Conservation (phyloP, 192 early-diverging fungal species). For the Pecoramyces ruminantium region DNA sequence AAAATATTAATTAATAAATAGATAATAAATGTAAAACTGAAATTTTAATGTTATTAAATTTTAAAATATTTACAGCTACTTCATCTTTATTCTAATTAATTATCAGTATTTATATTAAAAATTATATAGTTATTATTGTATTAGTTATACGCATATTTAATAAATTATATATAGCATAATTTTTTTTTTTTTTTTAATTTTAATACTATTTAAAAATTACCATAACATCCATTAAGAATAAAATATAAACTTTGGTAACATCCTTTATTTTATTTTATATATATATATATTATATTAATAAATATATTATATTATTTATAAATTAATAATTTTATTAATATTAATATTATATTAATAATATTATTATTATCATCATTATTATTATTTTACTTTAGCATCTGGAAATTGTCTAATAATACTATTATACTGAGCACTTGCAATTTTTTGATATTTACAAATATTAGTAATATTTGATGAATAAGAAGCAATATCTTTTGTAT, state of each 20-base stretch:
- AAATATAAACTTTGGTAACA: not conserved
- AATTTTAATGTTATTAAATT: too few relatives aligned
- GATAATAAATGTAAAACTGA: too few relatives aligned
- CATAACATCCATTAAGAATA: not conserved
- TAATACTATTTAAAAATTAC: not conserved
- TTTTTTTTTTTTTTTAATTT: not conserved
- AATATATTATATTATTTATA: too few relatives aligned
- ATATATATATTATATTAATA: not conserved
- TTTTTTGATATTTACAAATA: not conserved
- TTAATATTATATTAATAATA: too few relatives aligned
- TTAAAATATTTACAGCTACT: not conserved
- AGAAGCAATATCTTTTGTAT: not conserved
- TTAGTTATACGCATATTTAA: too few relatives aligned
- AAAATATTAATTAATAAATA: too few relatives aligned
- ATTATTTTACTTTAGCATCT: not conserved
- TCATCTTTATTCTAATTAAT: not conserved
- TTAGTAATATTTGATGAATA: not conserved
- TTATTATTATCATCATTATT: too few relatives aligned
- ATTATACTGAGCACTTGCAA: not conserved
- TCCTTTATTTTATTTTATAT: not conserved
- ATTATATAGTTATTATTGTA: too few relatives aligned
- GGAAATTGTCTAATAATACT: not conserved
- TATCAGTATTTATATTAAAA: too few relatives aligned
- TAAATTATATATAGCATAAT: too few relatives aligned
- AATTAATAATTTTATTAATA: too few relatives aligned